A percentile compares a stretch with the other conserved stretches of the same genome.
These are phyloP conservation scores for Termitomyces sp. DNA, from an alignment of 768 basidiomycete species.

Conservation along the genomic window DNA sequence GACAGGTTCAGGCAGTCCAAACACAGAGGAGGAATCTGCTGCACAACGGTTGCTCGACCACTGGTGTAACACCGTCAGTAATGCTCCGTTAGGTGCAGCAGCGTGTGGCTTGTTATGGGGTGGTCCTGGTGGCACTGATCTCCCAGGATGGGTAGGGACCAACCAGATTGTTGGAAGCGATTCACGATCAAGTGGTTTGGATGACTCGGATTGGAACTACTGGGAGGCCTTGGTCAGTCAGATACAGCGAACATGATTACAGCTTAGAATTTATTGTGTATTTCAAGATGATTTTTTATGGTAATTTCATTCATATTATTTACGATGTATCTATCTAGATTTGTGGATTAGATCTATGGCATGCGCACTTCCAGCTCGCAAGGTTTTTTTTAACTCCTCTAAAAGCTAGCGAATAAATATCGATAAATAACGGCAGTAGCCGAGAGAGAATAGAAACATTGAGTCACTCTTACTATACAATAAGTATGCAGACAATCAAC, in stretches of 20 bases:
- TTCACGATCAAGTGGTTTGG: conserved; percentile 41
- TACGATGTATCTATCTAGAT: neutral
- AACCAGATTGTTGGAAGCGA: conserved; percentile 38
- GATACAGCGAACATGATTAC: conserved; percentile 36
- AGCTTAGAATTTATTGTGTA: neutral
- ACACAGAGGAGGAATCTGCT: conserved; percentile 66
- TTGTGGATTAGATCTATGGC: neutral
- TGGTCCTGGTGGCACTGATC: conserved; percentile 49
- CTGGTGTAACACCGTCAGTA: conserved; percentile 80
- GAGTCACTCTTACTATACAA: neutral
- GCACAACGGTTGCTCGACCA: conserved; percentile 79
- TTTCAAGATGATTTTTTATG: neutral
- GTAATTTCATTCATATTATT: neutral
- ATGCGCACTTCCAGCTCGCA: no score
- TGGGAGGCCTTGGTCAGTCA: conserved; percentile 78
- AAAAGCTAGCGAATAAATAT: neutral
- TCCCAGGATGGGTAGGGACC: conserved; percentile 52
- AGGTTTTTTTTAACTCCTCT: no score
- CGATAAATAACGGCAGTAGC: neutral
- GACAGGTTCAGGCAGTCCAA: conserved; percentile 64
- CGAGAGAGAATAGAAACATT: neutral
- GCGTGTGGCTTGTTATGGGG: conserved; percentile 55
- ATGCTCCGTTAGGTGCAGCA: conserved; percentile 48
- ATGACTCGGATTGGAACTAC: conserved; percentile 71
- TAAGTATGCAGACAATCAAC: conserved; percentile 80